Conservation (phyloP, 768 basidiomycete species). For the Multifurca ochricompacta region DNA sequence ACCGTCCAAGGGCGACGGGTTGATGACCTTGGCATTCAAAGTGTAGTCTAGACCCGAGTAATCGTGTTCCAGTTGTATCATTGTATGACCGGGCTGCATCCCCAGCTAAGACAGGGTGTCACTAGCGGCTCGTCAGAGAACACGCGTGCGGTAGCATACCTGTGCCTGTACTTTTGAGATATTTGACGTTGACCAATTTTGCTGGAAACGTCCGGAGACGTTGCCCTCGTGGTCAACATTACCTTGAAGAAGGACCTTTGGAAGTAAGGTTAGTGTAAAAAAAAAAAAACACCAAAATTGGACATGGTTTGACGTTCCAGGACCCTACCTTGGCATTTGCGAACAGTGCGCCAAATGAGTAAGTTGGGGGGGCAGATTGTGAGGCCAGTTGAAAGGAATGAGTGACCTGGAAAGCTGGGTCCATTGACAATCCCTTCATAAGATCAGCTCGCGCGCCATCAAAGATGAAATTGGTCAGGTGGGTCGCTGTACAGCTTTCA, state of each 20-base stretch:
- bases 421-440: constrained; percentile 85
- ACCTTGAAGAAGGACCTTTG: constrained; percentile 88
- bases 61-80: constrained; percentile 94
- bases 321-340: constrained; percentile 67
- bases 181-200: constrained; percentile 72
- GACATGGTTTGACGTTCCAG: constrained; percentile 21
- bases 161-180: constrained; percentile 85
- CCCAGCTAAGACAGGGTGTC: constrained; percentile 50
- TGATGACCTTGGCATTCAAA: constrained; percentile 79
- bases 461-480: constrained; percentile 90
- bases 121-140: background rate
- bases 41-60: constrained; percentile 83
- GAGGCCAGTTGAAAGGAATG: constrained; percentile 93
- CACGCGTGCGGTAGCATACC: constrained; percentile 39
- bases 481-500: constrained; percentile 55
- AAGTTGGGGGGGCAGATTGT: constrained; percentile 73
- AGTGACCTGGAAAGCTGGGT: constrained; percentile 96
- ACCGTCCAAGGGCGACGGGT: constrained; percentile 80
- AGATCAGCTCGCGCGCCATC: constrained; percentile 97
- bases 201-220: constrained; percentile 81
- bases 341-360: constrained; percentile 92
- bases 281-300: background rate
- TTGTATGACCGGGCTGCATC: constrained; percentile 69
- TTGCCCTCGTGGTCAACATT: constrained; percentile 91
- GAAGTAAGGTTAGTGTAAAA: background rate